Conservation (phyloP, 345 rosid species). For the Populus alba region DNA sequence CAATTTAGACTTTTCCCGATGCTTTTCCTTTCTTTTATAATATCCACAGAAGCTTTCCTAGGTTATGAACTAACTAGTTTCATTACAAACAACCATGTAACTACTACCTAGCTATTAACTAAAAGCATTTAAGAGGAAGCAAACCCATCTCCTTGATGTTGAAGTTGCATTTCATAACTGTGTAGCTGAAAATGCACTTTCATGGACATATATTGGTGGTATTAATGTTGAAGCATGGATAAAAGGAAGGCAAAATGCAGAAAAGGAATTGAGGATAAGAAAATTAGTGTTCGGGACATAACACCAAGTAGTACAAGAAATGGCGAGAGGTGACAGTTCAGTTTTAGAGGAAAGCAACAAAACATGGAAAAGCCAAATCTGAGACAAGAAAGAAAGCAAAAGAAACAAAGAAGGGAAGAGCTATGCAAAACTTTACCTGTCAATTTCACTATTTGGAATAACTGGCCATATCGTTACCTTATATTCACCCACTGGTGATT, state of each 20-base stretch:
- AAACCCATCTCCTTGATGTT: neutral
- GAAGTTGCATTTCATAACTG: neutral
- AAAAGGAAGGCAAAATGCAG: neutral
- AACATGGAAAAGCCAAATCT: neutral
- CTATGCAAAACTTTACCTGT: neutral
- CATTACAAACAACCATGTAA: neutral
- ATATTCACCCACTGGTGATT: neutral
- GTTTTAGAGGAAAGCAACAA: neutral
- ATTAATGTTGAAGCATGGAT: neutral
- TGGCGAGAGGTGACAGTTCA: neutral
- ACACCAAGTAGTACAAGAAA: neutral
- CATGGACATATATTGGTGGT: no score
- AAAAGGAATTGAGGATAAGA: neutral
- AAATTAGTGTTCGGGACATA: neutral
- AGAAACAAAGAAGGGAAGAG: neutral
- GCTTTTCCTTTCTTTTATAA: neutral
- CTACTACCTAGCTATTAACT: neutral
- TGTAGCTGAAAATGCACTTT: neutral
- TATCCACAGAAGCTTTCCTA: neutral
- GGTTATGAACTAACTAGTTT: neutral
- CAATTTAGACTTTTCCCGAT: neutral
- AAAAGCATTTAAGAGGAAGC: neutral
- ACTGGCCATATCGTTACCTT: neutral
- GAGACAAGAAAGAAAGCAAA: neutral
- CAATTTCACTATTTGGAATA: conserved; percentile 9